These are phyloP conservation scores for Gastrolobium villosum DNA, from an alignment of 306 rosid species.

Conservation along the genomic window DNA sequence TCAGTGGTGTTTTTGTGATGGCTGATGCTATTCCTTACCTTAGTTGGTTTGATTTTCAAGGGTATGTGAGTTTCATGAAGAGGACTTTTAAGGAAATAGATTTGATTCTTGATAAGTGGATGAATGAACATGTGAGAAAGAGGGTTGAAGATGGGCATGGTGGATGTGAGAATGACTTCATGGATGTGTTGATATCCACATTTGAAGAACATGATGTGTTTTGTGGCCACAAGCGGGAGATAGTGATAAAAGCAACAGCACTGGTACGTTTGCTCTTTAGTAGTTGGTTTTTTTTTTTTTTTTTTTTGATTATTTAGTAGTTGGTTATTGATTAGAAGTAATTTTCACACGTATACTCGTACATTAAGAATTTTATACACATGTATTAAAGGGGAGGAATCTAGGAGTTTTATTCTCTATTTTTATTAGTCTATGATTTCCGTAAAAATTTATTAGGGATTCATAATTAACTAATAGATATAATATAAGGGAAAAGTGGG, in stretches of 20 bases:
- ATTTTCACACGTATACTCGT: too few relatives aligned
- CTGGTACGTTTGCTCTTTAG: conserved; percentile 49
- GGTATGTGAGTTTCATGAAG: conserved; percentile 69
- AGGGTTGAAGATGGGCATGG: not conserved
- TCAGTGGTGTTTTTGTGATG: conserved; percentile 64
- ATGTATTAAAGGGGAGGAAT: too few relatives aligned
- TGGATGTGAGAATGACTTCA: conserved; percentile 47
- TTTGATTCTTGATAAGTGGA: conserved; percentile 56
- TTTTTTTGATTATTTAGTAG: not conserved
- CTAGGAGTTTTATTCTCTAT: too few relatives aligned
- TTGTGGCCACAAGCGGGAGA: conserved; percentile 57
- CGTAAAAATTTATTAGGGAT: too few relatives aligned
- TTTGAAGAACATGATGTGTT: conserved; percentile 45
- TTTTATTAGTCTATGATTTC: too few relatives aligned
- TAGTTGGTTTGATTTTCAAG: conserved; percentile 61
- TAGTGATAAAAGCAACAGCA: conserved; percentile 70
- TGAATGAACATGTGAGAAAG: conserved; percentile 51
- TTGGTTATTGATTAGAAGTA: too few relatives aligned
- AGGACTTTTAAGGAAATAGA: conserved; percentile 53
- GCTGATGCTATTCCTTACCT: conserved; percentile 59
- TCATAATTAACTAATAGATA: too few relatives aligned
- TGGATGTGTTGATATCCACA: conserved; percentile 60
- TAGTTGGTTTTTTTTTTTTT: not conserved
- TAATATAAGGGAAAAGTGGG: too few relatives aligned
- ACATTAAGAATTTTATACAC: too few relatives aligned